Evolutionary conservation across 345 rosid species (phyloP).

Genomic region (Garcia nutans): DNA sequence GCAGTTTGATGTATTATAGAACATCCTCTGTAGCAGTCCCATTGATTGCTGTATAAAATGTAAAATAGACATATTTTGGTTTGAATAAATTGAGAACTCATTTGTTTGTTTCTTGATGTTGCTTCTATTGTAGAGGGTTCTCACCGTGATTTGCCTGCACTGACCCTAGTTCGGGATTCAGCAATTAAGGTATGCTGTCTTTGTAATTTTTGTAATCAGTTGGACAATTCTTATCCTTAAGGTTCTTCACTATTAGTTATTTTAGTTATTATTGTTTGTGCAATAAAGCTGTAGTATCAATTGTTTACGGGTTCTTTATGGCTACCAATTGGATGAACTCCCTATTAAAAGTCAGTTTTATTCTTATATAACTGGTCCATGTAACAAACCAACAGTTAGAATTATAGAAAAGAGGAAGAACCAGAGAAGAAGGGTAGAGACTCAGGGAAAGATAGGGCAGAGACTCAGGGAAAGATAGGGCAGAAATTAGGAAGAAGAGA

Average conservation of each 20-base stretch:
- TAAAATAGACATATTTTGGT: not conserved
- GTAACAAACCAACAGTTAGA: too few relatives aligned
- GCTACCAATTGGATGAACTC: not conserved
- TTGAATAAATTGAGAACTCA: not conserved
- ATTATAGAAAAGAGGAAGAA: too few relatives aligned
- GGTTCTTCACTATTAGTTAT: not conserved
- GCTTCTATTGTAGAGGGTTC: slow-evolving; percentile 64
- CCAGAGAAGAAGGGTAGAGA: too few relatives aligned
- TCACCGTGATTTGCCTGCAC: slow-evolving; percentile 85
- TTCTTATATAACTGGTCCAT: not conserved
- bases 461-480: too few relatives aligned
- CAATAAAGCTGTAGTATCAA: not conserved
- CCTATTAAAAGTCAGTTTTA: not conserved
- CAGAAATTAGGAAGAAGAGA: too few relatives aligned
- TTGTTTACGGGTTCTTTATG: not conserved
- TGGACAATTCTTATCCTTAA: not conserved
- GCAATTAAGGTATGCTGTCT: slow-evolving; percentile 53
- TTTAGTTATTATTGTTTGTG: not conserved
- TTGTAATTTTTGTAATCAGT: not conserved
- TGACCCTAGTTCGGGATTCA: slow-evolving; percentile 66
- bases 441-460: too few relatives aligned
- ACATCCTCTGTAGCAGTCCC: not conserved
- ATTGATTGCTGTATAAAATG: not conserved
- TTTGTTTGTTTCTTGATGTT: slow-evolving; percentile 11
- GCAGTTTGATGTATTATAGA: too few relatives aligned